phyloP scores from a whole-genome alignment of 1,284 basidiomycete species.

The Veloporphyrellus conicus region DNA sequence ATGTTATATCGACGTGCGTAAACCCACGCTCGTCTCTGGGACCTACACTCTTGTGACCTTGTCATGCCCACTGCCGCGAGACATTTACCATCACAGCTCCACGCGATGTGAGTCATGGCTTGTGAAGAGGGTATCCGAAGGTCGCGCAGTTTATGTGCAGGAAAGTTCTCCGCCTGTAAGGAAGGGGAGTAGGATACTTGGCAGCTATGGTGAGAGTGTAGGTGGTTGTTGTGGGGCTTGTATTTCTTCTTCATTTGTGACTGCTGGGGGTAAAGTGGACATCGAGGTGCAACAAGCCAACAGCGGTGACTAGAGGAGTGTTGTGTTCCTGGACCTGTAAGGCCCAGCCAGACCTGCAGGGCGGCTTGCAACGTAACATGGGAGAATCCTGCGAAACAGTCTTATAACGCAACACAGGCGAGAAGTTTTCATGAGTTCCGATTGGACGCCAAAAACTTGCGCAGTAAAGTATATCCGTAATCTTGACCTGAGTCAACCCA shows the following conservation, averaged over 20 bases:
- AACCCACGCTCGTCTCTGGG: conserved; percentile 68
- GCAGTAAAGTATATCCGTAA: too few species aligned
- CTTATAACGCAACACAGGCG: too few species aligned
- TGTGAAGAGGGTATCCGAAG: conserved; percentile 60
- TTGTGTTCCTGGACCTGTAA: too few species aligned
- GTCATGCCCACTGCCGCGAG: conserved; percentile 75
- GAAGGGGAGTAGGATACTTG: conserved; percentile 14
- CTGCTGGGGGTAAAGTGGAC: conserved; percentile 20
- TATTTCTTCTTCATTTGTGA: conserved; percentile 49
- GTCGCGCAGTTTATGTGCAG: conserved; percentile 72
- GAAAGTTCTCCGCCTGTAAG: conserved; percentile 64
- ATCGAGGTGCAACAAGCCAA: too few species aligned
- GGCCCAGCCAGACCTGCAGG: too few species aligned
- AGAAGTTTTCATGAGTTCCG: too few species aligned
- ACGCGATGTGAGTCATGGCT: conserved; percentile 69
- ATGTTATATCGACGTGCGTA: not conserved
- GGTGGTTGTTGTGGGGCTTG: conserved; percentile 62
- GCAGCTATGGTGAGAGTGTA: conserved; percentile 57
- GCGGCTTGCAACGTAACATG: too few species aligned
- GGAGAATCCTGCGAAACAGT: too few species aligned
- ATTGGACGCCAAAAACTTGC: too few species aligned
- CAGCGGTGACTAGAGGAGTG: too few species aligned
- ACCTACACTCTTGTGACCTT: conserved; percentile 69
- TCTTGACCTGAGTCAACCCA: too few species aligned
- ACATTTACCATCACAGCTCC: conserved; percentile 77